Percentiles rank a stretch among this genome's conserved stretches.
phyloP scores from a whole-genome alignment of 78 protist genomes.

The Chrysochromulina tobinii region DNA sequence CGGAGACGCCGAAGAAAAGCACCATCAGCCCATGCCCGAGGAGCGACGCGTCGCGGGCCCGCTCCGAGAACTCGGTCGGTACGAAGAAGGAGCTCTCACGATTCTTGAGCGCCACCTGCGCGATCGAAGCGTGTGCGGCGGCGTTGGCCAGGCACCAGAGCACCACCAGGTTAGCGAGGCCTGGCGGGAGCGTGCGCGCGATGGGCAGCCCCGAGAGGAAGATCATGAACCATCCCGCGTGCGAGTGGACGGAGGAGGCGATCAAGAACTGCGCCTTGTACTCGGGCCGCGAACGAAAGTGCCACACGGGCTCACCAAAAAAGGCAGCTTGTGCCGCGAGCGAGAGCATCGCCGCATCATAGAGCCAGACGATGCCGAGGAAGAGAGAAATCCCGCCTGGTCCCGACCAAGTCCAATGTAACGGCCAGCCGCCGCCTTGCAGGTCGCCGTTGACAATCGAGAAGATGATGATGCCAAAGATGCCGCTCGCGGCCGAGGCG shows the following conservation, averaged over 20 bases:
- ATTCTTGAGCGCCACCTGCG: background rate
- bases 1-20: background rate
- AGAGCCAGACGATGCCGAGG: too few relatives aligned
- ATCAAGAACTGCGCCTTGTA: background rate
- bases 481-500: background rate
- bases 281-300: background rate
- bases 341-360: background rate
- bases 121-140: background rate
- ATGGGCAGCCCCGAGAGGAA: background rate
- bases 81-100: background rate
- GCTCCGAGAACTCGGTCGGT: background rate
- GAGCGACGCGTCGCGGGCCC: background rate
- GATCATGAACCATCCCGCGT: background rate
- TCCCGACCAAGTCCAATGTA: background rate
- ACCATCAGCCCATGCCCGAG: background rate
- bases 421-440: background rate
- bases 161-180: background rate
- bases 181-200: background rate
- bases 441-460: background rate
- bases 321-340: background rate
- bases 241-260: background rate
- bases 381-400: too few relatives aligned
- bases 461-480: background rate
- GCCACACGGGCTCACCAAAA: background rate
- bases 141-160: background rate